Percentiles rank a stretch among this genome's conserved stretches.
These are phyloP conservation scores for Didymella lethalis DNA, from an alignment of 2,329 filamentous ascomycete genomes.

Conservation along the genomic window DNA sequence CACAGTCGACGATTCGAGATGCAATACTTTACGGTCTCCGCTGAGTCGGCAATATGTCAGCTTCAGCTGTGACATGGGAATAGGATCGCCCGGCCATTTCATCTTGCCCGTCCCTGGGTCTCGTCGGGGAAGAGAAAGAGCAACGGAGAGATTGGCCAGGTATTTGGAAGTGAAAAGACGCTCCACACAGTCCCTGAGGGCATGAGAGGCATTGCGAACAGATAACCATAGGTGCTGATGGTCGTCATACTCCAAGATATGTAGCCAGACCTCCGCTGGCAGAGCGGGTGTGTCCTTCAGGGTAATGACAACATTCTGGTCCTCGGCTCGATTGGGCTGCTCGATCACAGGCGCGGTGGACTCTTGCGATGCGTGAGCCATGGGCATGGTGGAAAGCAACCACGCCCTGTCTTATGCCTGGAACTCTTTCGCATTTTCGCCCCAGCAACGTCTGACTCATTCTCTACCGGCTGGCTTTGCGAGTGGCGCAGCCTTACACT, in stretches of 20 bases:
- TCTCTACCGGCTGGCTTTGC: not conserved
- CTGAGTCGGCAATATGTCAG: slow-evolving; percentile 19
- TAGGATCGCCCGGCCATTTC: slow-evolving; percentile 21
- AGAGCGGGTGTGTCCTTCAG: slow-evolving; percentile 4
- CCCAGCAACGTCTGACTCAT: slow-evolving; percentile 15
- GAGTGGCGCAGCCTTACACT: slow-evolving; percentile 12
- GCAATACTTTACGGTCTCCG: slow-evolving; percentile 3
- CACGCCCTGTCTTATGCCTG: not conserved
- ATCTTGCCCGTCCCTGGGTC: slow-evolving; percentile 27
- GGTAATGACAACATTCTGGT: not conserved
- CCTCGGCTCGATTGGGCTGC: not conserved
- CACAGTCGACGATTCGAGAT: slow-evolving; percentile 22
- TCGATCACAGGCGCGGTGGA: not conserved
- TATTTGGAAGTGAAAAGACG: slow-evolving; percentile 27
- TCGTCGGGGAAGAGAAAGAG: slow-evolving; percentile 31
- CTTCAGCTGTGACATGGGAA: slow-evolving; percentile 24
- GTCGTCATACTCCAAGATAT: slow-evolving; percentile 27
- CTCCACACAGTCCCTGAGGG: slow-evolving; percentile 28
- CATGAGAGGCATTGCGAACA: slow-evolving; percentile 29
- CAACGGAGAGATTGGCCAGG: slow-evolving; percentile 23
- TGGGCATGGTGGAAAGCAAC: not conserved
- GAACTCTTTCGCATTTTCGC: not conserved
- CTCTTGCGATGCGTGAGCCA: not conserved
- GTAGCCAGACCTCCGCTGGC: slow-evolving; percentile 31
- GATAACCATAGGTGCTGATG: slow-evolving; percentile 29